Percentiles rank a stretch among this genome's conserved stretches.
Conservation (phyloP, 495 filamentous ascomycete species). For the Podospora pseudocomata region DNA sequence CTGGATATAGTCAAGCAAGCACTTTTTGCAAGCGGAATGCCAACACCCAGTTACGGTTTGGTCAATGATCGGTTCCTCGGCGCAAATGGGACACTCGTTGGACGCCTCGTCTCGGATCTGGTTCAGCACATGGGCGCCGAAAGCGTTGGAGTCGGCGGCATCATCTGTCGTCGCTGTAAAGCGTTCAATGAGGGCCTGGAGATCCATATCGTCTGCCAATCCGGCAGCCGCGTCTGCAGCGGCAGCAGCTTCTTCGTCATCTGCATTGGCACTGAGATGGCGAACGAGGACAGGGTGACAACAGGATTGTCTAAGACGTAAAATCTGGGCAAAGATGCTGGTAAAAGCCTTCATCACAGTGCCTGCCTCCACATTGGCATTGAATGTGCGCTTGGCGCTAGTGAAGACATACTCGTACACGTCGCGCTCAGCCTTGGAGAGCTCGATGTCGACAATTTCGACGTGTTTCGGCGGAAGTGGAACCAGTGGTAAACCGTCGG, state of each 20-base stretch:
- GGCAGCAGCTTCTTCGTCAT: conserved; percentile 80
- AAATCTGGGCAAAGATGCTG: conserved; percentile 93
- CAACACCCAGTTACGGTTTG: conserved; percentile 93
- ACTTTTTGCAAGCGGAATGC: conserved; percentile 94
- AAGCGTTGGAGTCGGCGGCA: conserved; percentile 62
- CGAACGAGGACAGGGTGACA: conserved; percentile 88
- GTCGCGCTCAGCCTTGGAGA: conserved; percentile 77
- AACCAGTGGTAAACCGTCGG: conserved; percentile 80
- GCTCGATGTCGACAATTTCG: conserved; percentile 78
- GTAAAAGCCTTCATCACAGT: conserved; percentile 92
- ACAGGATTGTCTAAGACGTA: conserved; percentile 89
- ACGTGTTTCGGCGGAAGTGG: conserved; percentile 77
- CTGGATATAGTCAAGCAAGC: conserved; percentile 77
- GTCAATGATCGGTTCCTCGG: conserved; percentile 90
- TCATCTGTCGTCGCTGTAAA: conserved; percentile 70
- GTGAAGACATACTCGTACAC: conserved; percentile 88
- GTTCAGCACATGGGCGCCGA: conserved; percentile 78
- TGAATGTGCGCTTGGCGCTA: conserved; percentile 76
- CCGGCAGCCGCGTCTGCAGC: conserved; percentile 75
- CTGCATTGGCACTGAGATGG: conserved; percentile 76
- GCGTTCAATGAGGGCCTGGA: conserved; percentile 75
- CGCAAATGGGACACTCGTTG: conserved; percentile 91
- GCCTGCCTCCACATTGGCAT: conserved; percentile 80
- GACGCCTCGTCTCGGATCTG: conserved; percentile 87
- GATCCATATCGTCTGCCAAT: conserved; percentile 93